A percentile compares a stretch with the other conserved stretches of the same genome.
Conservation (phyloP, 208 protist genomes). For the Acanthamoeba healyi region DNA sequence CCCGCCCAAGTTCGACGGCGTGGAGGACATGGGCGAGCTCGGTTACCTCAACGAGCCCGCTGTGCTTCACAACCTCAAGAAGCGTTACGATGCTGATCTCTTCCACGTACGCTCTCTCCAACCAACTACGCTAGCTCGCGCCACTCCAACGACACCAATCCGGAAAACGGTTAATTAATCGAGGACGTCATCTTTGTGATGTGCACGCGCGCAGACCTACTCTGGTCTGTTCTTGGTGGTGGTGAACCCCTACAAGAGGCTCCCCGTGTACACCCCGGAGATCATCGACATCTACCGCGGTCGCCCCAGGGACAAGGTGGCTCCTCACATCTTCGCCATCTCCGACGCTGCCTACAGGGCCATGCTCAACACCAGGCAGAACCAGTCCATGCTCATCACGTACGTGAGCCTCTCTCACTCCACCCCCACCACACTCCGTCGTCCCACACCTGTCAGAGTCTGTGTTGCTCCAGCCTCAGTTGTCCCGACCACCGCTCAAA, state of each 20-base stretch:
- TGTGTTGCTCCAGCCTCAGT: background rate
- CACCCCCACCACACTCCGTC: background rate
- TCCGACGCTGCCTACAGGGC: slow-evolving; percentile 83
- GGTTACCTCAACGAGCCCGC: slow-evolving; percentile 84
- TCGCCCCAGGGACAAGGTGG: slow-evolving; percentile 80
- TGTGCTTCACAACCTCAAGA: slow-evolving; percentile 84
- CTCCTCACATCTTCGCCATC: slow-evolving; percentile 86
- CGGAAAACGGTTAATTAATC: no score
- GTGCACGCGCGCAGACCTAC: slow-evolving; percentile 91
- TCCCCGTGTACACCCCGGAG: slow-evolving; percentile 84
- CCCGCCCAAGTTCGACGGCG: slow-evolving; percentile 80
- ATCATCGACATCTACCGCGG: slow-evolving; percentile 86
- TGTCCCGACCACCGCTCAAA: background rate
- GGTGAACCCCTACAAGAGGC: slow-evolving; percentile 74
- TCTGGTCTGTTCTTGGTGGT: slow-evolving; percentile 76
- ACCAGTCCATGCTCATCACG: slow-evolving; percentile 86
- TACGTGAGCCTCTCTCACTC: background rate
- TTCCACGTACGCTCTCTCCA: slow-evolving; percentile 84
- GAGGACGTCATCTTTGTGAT: no score
- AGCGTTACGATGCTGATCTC: slow-evolving; percentile 82
- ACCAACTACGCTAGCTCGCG: background rate
- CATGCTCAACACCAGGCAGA: slow-evolving; percentile 83
- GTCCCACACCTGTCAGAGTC: no score
- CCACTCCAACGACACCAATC: no score
- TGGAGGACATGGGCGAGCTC: slow-evolving; percentile 84